phyloP scores from a whole-genome alignment of 768 basidiomycete genomes.

The Auricularia auricula-judae region DNA sequence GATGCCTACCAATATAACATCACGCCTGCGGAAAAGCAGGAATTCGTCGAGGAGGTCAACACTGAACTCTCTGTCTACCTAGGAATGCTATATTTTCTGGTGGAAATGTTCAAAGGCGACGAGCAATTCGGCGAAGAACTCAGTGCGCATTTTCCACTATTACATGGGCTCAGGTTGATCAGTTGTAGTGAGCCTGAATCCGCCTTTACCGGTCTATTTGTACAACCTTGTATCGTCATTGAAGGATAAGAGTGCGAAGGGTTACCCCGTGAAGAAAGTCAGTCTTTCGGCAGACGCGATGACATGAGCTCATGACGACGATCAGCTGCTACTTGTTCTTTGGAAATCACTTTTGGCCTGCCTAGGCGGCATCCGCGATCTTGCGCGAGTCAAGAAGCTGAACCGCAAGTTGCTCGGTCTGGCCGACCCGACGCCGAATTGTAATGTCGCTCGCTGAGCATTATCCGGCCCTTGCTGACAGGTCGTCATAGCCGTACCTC shows the following conservation, averaged over 20 bases:
- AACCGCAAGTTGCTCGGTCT: constrained; percentile 79
- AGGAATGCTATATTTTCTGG: constrained; percentile 89
- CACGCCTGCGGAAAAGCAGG: constrained; percentile 55
- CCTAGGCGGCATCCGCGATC: constrained; percentile 85
- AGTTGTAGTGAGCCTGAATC: constrained; percentile 79
- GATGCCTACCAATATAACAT: constrained; percentile 66
- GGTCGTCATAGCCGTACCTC: constrained; percentile 36
- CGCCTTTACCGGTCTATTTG: constrained; percentile 85
- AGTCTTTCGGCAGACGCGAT: background rate
- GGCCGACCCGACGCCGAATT: constrained; percentile 3
- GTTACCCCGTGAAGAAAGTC: constrained; percentile 97
- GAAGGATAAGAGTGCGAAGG: constrained; percentile 87
- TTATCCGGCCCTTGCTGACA: background rate
- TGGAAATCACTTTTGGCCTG: constrained; percentile 93
- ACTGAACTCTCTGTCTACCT: constrained; percentile 90
- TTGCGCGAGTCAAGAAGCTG: constrained; percentile 69
- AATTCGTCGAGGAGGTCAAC: constrained; percentile 80
- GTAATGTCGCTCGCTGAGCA: background rate
- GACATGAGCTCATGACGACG: constrained; percentile 26
- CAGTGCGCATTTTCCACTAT: constrained; percentile 46
- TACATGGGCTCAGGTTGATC: background rate
- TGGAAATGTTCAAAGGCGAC: constrained; percentile 87
- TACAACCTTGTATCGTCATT: constrained; percentile 84
- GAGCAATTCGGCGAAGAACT: constrained; percentile 94
- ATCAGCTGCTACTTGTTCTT: constrained; percentile 76